phyloP scores from a whole-genome alignment of 345 rosid species.

The Salix suchowensis region DNA sequence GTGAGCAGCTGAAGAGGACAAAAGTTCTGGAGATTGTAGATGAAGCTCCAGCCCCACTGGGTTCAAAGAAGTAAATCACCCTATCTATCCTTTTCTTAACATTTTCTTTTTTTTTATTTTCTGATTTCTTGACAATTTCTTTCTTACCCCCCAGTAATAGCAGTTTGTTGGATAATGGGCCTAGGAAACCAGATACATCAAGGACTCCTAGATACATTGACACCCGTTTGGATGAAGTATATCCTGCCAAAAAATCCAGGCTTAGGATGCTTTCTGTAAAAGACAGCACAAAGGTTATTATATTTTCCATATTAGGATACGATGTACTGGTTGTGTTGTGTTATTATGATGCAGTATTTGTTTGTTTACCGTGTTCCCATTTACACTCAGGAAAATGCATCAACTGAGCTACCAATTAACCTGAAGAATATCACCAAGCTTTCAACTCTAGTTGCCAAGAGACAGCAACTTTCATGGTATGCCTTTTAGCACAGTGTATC shows the following conservation, averaged over 20 bases:
- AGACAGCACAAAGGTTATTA: conserved; percentile 62
- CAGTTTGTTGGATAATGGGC: conserved; percentile 35
- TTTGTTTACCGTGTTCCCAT: conserved; percentile 9
- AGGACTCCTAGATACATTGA: conserved; percentile 63
- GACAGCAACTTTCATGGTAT: conserved; percentile 51
- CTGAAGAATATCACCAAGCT: conserved; percentile 45
- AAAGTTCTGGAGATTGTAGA: conserved; percentile 45
- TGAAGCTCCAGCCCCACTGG: conserved; percentile 42
- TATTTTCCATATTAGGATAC: neutral
- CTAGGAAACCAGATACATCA: conserved; percentile 44
- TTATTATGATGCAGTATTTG: neutral
- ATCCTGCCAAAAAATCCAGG: conserved; percentile 73
- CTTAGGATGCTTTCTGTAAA: conserved; percentile 46
- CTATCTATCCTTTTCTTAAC: neutral
- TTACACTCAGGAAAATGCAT: conserved; percentile 45
- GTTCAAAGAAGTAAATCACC: conserved; percentile 39
- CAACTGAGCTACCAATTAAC: conserved; percentile 38
- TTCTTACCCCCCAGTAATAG: conserved; percentile 15
- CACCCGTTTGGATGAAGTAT: conserved; percentile 67
- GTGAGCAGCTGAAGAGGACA: conserved; percentile 69
- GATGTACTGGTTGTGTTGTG: neutral
- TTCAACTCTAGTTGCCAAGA: conserved; percentile 52
- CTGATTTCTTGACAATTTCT: conserved; percentile 7
- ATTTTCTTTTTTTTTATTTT: neutral
- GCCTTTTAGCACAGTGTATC: conserved; percentile 2